Evolutionary conservation across 2,329 filamentous ascomycete species (phyloP).

Genomic region (Ustilaginoidea virens): DNA sequence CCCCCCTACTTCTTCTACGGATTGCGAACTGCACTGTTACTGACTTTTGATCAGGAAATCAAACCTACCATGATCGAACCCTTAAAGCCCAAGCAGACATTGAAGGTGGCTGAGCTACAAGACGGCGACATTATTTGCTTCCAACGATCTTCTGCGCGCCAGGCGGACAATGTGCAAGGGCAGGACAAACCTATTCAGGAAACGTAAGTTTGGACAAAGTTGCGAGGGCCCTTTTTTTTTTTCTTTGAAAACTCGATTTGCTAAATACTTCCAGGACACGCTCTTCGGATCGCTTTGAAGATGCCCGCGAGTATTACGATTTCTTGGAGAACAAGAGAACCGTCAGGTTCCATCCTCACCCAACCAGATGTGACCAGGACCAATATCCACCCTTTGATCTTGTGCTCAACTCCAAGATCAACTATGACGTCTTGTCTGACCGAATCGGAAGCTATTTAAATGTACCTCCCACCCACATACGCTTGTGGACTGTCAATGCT

Average conservation of each 20-base stretch:
- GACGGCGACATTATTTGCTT: constrained; percentile 97
- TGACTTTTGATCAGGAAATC: constrained; percentile 48
- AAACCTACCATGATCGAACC: constrained; percentile 95
- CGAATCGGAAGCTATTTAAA: constrained; percentile 67
- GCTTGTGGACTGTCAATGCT: constrained; percentile 76
- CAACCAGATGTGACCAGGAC: constrained; percentile 35
- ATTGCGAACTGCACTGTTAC: background rate
- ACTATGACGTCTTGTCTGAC: constrained; percentile 72
- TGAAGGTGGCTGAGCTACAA: constrained; percentile 86
- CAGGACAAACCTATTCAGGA: constrained; percentile 17
- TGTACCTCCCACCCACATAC: constrained; percentile 71
- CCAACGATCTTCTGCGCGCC: constrained; percentile 47
- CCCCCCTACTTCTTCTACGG: background rate
- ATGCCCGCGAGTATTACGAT: constrained; percentile 82
- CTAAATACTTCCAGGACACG: constrained; percentile 7
- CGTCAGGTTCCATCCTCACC: constrained; percentile 62
- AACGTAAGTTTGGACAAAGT: constrained; percentile 10
- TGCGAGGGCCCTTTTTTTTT: too few relatives aligned
- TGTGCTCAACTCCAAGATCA: constrained; percentile 73
- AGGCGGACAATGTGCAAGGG: constrained; percentile 18
- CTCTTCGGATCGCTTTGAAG: constrained; percentile 39
- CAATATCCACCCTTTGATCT: constrained; percentile 57
- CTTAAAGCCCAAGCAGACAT: constrained; percentile 79
- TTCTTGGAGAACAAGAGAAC: constrained; percentile 74
- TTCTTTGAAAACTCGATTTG: background rate